Percentiles rank a stretch among this genome's conserved stretches.
Evolutionary conservation across 495 filamentous ascomycete species (phyloP).

Genomic region (Xylaria bambusicola): DNA sequence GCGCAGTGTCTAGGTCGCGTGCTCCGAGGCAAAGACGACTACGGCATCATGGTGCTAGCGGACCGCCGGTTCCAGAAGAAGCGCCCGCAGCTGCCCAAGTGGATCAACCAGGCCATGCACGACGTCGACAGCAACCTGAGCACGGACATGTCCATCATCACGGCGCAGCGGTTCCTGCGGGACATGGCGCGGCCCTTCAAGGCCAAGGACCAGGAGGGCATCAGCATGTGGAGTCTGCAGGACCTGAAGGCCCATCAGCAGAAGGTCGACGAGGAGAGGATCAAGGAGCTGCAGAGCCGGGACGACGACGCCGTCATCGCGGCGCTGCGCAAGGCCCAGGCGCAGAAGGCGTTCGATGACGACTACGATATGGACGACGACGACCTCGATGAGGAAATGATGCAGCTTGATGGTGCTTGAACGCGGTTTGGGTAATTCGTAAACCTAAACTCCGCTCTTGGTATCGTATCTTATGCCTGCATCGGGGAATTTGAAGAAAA

Average conservation of each 20-base stretch:
- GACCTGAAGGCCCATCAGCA: constrained; percentile 78
- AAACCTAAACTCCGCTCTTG: neutral
- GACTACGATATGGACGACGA: constrained; percentile 63
- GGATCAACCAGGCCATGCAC: constrained; percentile 88
- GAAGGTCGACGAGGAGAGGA: constrained; percentile 67
- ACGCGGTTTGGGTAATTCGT: too few relatives aligned
- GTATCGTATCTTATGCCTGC: neutral
- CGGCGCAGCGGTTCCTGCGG: constrained; percentile 83
- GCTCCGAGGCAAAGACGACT: constrained; percentile 94
- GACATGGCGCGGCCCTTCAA: constrained; percentile 91
- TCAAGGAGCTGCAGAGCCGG: constrained; percentile 41
- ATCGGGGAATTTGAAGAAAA: neutral
- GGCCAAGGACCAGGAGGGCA: constrained; percentile 79
- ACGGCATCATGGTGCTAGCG: constrained; percentile 97
- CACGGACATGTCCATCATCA: constrained; percentile 91
- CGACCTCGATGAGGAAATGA: constrained; percentile 63
- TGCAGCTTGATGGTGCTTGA: constrained; percentile 53
- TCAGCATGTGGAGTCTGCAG: constrained; percentile 83
- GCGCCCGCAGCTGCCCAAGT: constrained; percentile 86
- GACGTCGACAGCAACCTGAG: constrained; percentile 85
- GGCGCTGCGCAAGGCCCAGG: constrained; percentile 24
- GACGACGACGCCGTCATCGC: constrained; percentile 22
- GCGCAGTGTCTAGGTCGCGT: constrained; percentile 97
- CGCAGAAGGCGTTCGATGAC: constrained; percentile 31
- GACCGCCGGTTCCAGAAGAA: constrained; percentile 91